Evolutionary conservation across 2,329 filamentous ascomycete species (phyloP), one percentile per base, ranked within the genome.

Genomic region (Ophiostoma triangulosporum): DNA sequence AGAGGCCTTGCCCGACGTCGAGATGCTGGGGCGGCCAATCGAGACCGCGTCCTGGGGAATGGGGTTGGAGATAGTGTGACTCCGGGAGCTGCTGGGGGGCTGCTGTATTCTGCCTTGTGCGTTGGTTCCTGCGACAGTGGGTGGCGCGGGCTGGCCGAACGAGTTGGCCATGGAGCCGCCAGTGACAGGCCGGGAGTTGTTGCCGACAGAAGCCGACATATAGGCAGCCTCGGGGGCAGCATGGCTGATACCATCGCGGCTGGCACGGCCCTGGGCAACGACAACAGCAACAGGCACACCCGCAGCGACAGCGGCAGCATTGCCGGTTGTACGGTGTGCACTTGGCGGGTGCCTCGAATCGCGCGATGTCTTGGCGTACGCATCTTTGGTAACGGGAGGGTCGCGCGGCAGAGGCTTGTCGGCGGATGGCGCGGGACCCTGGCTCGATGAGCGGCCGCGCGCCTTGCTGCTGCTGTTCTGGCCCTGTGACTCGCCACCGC

Each of bases 81-180:
- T 80, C 62, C 83, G 59, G 58, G 75, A 71, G 51, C 56, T 56
- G 60, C 70, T 66, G 77, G 75, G 69, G 11, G 86, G 86, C 65
- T 95, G 91, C 59, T 93, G 86, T 62, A 97, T 88, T 58, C 86
- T 86, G 58, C 89, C 91, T 66, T 95, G 86, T 4, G 80, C 89
- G 66, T 93, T 95, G 51, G 89, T 93, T 60, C 86, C 84, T 49
- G 89, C 89, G 56, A 96, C 83, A 48, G 88, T 81, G 29, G 93
- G 90, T 53, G 88, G 88, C 46, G 83, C 83, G 49, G 91, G 93
- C 67, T 94, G 88, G 59, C 88, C 88, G 66, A 97, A 96, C 55
- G 86, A 84, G 60, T 64, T 70, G 64, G 64, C 76, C 74, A 91
- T 81, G 2, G 89, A 93, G 50, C 85, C 87, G 54, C 88, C 86